Evolutionary conservation across 345 rosid species (phyloP).

Genomic region (Combretum micranthum): DNA sequence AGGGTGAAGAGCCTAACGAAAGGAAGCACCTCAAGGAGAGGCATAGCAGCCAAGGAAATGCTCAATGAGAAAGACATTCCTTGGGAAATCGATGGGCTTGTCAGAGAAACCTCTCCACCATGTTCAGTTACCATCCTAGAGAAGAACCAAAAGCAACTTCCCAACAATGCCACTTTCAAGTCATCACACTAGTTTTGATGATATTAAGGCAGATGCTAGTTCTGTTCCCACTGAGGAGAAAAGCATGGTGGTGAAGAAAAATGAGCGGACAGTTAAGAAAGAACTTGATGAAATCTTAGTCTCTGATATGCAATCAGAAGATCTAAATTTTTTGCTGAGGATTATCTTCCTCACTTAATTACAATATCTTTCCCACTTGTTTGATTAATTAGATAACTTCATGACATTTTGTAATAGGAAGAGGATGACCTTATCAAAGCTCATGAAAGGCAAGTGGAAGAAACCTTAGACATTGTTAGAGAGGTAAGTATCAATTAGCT

Average conservation of each 20-base stretch:
- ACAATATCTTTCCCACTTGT: background rate
- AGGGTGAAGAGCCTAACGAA: conserved; percentile 70
- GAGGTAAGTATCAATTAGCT: conserved; percentile 28
- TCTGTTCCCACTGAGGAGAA: conserved; percentile 19
- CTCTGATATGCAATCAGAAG: conserved; percentile 15
- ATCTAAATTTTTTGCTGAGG: conserved; percentile 41
- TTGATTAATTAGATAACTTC: background rate
- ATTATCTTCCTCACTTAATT: background rate
- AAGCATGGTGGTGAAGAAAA: conserved; percentile 17
- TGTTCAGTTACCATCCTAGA: background rate
- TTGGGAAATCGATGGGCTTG: conserved; percentile 30
- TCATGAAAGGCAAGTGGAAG: conserved; percentile 48
- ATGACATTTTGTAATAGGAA: conserved; percentile 24
- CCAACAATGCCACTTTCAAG: too few relatives aligned
- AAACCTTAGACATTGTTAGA: conserved; percentile 39
- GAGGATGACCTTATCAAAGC: conserved; percentile 56
- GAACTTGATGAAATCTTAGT: background rate
- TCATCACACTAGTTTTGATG: conserved; percentile 9
- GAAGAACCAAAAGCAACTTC: too few relatives aligned
- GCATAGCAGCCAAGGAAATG: conserved; percentile 27
- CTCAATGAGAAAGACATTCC: conserved; percentile 19
- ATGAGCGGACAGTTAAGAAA: conserved; percentile 13
- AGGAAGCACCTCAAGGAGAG: conserved; percentile 40
- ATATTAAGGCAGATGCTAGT: conserved; percentile 19
- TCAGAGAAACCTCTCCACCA: conserved; percentile 30